Percentiles rank a stretch among this genome's conserved stretches.
phyloP scores from a whole-genome alignment of 1,284 basidiomycete species.

The Cryptococcus maquisensis region DNA sequence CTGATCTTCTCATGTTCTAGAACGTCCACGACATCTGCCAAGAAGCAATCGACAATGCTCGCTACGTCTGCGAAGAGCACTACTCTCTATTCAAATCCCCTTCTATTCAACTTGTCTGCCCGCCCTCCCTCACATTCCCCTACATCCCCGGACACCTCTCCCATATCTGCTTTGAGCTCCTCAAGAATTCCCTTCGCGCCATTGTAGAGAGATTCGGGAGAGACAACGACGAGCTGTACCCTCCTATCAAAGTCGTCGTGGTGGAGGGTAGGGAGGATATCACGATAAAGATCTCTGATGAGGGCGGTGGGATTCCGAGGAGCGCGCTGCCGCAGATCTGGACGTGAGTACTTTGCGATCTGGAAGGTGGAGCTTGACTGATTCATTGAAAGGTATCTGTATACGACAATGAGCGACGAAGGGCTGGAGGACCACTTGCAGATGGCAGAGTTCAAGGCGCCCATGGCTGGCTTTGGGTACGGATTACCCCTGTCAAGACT shows the following conservation, averaged over 20 bases:
- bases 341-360: conserved; percentile 77
- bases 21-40: conserved; percentile 95
- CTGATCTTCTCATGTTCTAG: conserved; percentile 48
- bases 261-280: conserved; percentile 92
- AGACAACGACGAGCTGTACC: conserved; percentile 74
- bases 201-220: conserved; percentile 84
- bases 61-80: conserved; percentile 97
- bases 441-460: conserved; percentile 91
- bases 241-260: conserved; percentile 94
- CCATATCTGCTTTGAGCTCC: conserved; percentile 96
- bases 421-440: conserved; percentile 82
- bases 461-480: conserved; percentile 95
- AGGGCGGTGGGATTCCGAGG: conserved; percentile 92
- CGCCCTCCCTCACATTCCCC: conserved; percentile 78
- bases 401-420: conserved; percentile 93
- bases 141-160: conserved; percentile 80
- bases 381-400: too few relatives aligned
- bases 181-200: conserved; percentile 96
- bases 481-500: conserved; percentile 84
- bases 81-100: conserved; percentile 92
- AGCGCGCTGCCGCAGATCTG: conserved; percentile 93
- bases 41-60: conserved; percentile 97
- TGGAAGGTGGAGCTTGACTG: too few relatives aligned
- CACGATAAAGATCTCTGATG: conserved; percentile 96
- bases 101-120: conserved; percentile 94